phyloP scores from a whole-genome alignment of 1,284 basidiomycete genomes.

The Trichosporon ovoides region DNA sequence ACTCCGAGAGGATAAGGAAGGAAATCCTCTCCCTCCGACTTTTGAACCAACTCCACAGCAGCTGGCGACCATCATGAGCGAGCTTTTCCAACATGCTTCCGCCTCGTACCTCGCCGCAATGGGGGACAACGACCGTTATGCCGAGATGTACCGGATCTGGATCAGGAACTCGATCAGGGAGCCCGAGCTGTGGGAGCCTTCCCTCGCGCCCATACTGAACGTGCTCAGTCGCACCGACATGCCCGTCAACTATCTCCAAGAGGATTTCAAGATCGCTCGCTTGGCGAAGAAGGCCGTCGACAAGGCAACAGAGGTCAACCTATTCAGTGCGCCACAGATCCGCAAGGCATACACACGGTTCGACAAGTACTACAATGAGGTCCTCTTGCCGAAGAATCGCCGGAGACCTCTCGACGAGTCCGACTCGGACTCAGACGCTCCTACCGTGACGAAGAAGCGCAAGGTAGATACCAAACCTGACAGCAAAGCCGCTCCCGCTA shows the following conservation, averaged over 20 bases:
- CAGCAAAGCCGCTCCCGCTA: not conserved
- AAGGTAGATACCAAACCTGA: slow-evolving; percentile 20
- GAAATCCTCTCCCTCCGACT: slow-evolving; percentile 4
- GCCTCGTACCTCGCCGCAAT: slow-evolving; percentile 25
- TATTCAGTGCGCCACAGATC: slow-evolving; percentile 15
- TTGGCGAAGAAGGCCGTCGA: slow-evolving; percentile 14
- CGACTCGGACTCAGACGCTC: not conserved
- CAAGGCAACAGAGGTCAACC: slow-evolving; percentile 18
- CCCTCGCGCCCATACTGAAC: slow-evolving; percentile 22
- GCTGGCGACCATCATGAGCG: slow-evolving; percentile 24
- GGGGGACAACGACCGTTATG: slow-evolving; percentile 29
- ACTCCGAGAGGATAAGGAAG: slow-evolving; percentile 4
- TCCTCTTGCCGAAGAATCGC: slow-evolving; percentile 18
- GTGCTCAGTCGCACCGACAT: slow-evolving; percentile 37
- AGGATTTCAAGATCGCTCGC: slow-evolving; percentile 24
- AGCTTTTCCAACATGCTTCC: slow-evolving; percentile 21
- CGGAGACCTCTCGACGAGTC: slow-evolving; percentile 9
- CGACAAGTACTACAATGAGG: slow-evolving; percentile 13
- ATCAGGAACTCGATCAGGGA: slow-evolving; percentile 21
- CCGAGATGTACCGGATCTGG: slow-evolving; percentile 24
- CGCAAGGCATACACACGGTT: slow-evolving; percentile 23
- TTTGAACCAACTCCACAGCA: slow-evolving; percentile 23
- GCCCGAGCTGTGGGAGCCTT: slow-evolving; percentile 25
- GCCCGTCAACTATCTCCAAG: slow-evolving; percentile 25
- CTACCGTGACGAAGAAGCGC: slow-evolving; percentile 19